Conservation (phyloP, 192 early-diverging fungal genomes). For the Backusella macrospora region DNA sequence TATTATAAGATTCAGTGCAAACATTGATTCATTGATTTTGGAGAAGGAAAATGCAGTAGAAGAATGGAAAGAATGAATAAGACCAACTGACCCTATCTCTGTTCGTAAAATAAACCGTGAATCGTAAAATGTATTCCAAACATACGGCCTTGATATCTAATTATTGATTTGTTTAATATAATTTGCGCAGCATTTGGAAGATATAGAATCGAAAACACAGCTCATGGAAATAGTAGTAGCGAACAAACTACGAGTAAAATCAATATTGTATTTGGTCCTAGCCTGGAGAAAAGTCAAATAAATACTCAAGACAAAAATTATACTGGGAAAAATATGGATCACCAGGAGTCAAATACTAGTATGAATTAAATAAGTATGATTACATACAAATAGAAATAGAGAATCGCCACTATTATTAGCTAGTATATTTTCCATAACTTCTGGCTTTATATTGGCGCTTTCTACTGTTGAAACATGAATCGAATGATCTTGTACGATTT, state of each 20-base stretch:
- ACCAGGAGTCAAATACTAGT: background rate
- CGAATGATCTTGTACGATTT: background rate
- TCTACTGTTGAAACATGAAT: background rate
- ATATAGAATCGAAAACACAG: background rate
- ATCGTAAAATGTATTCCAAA: background rate
- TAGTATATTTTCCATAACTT: background rate
- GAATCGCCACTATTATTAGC: background rate
- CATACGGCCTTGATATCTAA: background rate
- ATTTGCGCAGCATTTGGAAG: background rate
- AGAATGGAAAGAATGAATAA: constrained; percentile 2
- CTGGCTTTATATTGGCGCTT: background rate
- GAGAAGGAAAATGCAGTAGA: constrained; percentile 5
- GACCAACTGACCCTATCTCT: background rate
- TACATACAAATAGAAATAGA: background rate
- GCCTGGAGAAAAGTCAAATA: background rate
- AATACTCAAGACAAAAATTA: background rate
- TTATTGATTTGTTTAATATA: background rate
- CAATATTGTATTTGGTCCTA: background rate
- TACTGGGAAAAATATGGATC: background rate
- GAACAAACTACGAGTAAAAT: background rate
- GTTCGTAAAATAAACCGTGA: background rate
- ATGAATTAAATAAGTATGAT: background rate
- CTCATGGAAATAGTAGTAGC: background rate
- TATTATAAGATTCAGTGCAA: background rate
- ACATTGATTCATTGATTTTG: background rate